phyloP scores from a whole-genome alignment of 306 rosid genomes.

The Ormosia emarginata region DNA sequence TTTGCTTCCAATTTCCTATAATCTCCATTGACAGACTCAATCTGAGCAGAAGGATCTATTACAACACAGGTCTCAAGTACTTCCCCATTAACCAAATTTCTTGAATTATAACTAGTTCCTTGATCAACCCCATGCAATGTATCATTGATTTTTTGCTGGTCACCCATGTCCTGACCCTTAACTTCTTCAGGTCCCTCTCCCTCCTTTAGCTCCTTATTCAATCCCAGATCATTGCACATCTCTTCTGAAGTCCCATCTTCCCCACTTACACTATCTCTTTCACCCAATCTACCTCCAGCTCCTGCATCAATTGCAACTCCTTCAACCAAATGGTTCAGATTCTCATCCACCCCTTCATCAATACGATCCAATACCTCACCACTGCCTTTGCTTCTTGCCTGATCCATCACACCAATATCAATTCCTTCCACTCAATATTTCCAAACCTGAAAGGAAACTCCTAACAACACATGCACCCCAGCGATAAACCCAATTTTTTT shows the following conservation, averaged over 20 bases:
- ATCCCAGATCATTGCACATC: slow-evolving; percentile 26
- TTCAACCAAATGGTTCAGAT: slow-evolving; percentile 8
- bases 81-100: slow-evolving; percentile 28
- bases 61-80: slow-evolving; percentile 38
- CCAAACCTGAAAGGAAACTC: slow-evolving; percentile 24
- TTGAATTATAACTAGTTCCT: slow-evolving; percentile 35
- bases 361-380: slow-evolving; percentile 27
- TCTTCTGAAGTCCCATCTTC: slow-evolving; percentile 27
- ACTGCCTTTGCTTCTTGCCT: neutral
- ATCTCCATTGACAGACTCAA: slow-evolving; percentile 23
- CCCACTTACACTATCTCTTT: slow-evolving; percentile 3
- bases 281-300: slow-evolving; percentile 25
- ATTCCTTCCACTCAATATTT: slow-evolving; percentile 20
- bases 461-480: neutral
- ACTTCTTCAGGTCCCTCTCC: slow-evolving; percentile 14
- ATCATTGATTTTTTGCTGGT: slow-evolving; percentile 10
- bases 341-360: slow-evolving; percentile 21
- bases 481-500: neutral
- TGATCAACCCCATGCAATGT: slow-evolving; percentile 31
- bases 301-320: slow-evolving; percentile 34
- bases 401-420: slow-evolving; percentile 30
- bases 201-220: slow-evolving; percentile 29
- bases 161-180: slow-evolving; percentile 4
- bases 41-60: slow-evolving; percentile 41
- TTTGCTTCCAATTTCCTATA: slow-evolving; percentile 29